A percentile compares a stretch with the other conserved stretches of the same genome.
Conservation (phyloP, 2,329 filamentous ascomycete species). For the Neonectria punicea region DNA sequence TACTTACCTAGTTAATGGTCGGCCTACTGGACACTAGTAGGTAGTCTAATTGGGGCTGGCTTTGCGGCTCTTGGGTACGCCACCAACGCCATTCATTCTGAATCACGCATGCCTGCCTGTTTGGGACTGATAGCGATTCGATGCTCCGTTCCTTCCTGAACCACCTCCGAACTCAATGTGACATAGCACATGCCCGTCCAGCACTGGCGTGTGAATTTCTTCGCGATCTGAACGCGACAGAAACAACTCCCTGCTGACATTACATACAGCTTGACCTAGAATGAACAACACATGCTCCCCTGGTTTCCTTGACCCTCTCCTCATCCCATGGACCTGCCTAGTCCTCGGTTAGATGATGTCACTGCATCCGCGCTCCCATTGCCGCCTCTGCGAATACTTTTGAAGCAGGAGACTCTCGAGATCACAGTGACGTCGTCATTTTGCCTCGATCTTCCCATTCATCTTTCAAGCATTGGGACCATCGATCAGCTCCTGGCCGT, state of each 20-base stretch:
- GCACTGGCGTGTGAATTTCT: background rate
- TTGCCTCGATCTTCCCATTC: slow-evolving; percentile 38
- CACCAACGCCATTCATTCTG: slow-evolving; percentile 13
- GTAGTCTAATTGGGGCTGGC: slow-evolving; percentile 8
- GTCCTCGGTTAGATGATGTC: background rate
- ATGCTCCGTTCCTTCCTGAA: background rate
- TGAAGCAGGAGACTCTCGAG: slow-evolving; percentile 37
- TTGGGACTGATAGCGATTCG: background rate
- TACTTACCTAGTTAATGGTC: slow-evolving; percentile 11
- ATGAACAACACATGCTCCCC: background rate
- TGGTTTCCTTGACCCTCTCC: too few relatives aligned
- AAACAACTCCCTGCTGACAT: background rate
- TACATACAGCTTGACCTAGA: background rate
- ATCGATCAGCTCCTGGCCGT: slow-evolving; percentile 39
- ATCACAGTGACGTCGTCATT: slow-evolving; percentile 42
- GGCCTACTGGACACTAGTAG: background rate
- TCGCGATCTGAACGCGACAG: too few relatives aligned
- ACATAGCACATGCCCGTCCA: background rate
- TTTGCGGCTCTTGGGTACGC: slow-evolving; percentile 23
- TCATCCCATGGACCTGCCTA: background rate
- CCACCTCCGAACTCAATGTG: background rate
- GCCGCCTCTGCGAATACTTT: slow-evolving; percentile 38
- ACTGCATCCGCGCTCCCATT: slow-evolving; percentile 36
- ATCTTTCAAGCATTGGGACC: slow-evolving; percentile 22
- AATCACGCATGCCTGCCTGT: background rate